A percentile compares a stretch with the other conserved stretches of the same genome.
These are phyloP conservation scores for Boletus edulis DNA, from an alignment of 768 basidiomycete species.

Conservation along the genomic window DNA sequence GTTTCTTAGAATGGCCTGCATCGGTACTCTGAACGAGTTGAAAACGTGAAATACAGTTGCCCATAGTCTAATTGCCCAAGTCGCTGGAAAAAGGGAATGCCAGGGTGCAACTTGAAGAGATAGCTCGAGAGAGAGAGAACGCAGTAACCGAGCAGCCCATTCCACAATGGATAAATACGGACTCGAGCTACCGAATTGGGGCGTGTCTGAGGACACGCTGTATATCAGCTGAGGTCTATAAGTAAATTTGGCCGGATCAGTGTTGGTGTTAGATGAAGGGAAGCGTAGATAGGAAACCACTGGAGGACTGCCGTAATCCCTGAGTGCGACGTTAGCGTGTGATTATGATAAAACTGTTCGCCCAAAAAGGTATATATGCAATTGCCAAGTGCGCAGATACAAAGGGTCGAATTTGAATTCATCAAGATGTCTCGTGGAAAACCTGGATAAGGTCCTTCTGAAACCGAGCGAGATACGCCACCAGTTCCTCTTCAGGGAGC, in stretches of 20 bases:
- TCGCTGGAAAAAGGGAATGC: slow-evolving; percentile 2
- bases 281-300: too few relatives aligned
- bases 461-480: slow-evolving; percentile 61
- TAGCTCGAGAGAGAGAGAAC: neutral
- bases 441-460: slow-evolving; percentile 69
- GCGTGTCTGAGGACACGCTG: neutral
- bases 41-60: slow-evolving; percentile 22
- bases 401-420: neutral
- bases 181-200: slow-evolving; percentile 11
- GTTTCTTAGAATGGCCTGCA: slow-evolving; percentile 3
- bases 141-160: slow-evolving; percentile 7
- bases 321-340: slow-evolving; percentile 2
- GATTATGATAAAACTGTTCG: slow-evolving; percentile 11
- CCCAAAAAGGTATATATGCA: neutral
- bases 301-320: slow-evolving; percentile 4
- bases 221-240: neutral
- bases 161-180: slow-evolving; percentile 13
- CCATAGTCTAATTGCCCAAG: slow-evolving; percentile 17
- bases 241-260: neutral
- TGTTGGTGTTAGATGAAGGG: neutral
- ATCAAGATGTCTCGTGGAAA: slow-evolving; percentile 26
- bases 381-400: slow-evolving; percentile 5
- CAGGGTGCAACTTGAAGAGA: neutral
- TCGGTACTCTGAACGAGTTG: neutral
- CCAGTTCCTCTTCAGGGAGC: slow-evolving; percentile 68